Conservation (phyloP, 148 eudicot genomes). For the Cornus kousa region DNA sequence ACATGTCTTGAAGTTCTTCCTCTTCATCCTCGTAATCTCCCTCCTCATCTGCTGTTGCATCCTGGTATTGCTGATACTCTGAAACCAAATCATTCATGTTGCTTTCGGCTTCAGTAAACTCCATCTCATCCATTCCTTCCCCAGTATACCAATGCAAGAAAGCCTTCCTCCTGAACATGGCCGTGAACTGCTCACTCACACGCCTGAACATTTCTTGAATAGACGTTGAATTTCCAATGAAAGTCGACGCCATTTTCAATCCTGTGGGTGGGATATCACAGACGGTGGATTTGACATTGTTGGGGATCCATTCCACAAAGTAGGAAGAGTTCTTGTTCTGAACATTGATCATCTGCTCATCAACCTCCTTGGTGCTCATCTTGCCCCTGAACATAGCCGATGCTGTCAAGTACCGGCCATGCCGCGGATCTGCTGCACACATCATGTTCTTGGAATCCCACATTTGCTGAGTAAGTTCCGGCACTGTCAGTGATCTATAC, state of each 20-base stretch:
- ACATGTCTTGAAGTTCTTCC: slow-evolving; percentile 15
- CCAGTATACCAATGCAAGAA: slow-evolving; percentile 35
- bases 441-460: slow-evolving; percentile 31
- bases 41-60: slow-evolving; percentile 35
- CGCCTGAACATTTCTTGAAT: slow-evolving; percentile 32
- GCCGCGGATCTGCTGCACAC: slow-evolving; percentile 30
- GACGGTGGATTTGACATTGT: slow-evolving; percentile 31
- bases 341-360: slow-evolving; percentile 33
- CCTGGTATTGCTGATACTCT: slow-evolving; percentile 38
- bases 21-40: slow-evolving; percentile 31
- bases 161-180: slow-evolving; percentile 32
- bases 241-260: slow-evolving; percentile 28
- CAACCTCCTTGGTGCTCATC: slow-evolving; percentile 37
- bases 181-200: slow-evolving; percentile 28
- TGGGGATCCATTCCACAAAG: slow-evolving; percentile 36
- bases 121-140: slow-evolving; percentile 32
- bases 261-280: slow-evolving; percentile 32
- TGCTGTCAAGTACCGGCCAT: slow-evolving; percentile 24
- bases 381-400: slow-evolving; percentile 30
- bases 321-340: slow-evolving; percentile 34
- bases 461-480: slow-evolving; percentile 28
- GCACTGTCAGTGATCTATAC: slow-evolving; percentile 22
- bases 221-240: slow-evolving; percentile 29
- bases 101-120: slow-evolving; percentile 28
- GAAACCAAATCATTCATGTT: slow-evolving; percentile 36